phyloP scores from a whole-genome alignment of 257 asterid genomes.

The Paraleonurus japonicus region DNA sequence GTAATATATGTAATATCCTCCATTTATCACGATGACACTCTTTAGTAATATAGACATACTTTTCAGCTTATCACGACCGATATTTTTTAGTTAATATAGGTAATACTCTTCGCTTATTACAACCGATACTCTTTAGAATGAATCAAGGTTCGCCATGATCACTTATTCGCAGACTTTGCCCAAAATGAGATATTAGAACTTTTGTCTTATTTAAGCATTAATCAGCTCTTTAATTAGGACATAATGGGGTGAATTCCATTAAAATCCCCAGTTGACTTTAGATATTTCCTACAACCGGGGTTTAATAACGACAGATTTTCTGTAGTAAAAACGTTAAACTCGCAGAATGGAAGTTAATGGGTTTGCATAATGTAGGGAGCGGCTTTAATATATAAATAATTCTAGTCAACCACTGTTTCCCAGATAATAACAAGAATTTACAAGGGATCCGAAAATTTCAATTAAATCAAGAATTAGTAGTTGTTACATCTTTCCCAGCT shows the following conservation, averaged over 20 bases:
- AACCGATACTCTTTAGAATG: too few species aligned
- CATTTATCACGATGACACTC: too few species aligned
- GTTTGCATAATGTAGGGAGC: conserved; percentile 16
- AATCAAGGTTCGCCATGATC: too few species aligned
- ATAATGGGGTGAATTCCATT: background rate
- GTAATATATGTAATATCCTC: too few species aligned
- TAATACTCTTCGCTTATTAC: too few species aligned
- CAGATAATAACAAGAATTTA: background rate
- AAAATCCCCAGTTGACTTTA: background rate
- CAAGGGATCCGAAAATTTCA: background rate
- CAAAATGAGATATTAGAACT: too few species aligned
- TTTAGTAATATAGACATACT: too few species aligned
- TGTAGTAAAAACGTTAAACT: conserved; percentile 17
- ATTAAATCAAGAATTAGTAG: background rate
- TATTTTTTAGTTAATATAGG: too few species aligned
- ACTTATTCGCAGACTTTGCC: too few species aligned
- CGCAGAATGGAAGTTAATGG: conserved; percentile 25
- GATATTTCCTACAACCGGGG: background rate
- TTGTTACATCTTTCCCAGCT: too few species aligned
- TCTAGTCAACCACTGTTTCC: conserved; percentile 27
- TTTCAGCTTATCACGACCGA: too few species aligned
- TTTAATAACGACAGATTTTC: conserved; percentile 14
- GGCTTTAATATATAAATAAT: background rate
- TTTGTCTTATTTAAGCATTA: background rate
- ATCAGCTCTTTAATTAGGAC: background rate